Percentiles rank a stretch among this genome's conserved stretches.
Conservation (phyloP, 805 yeast species). For the Candida endomychidarum region DNA sequence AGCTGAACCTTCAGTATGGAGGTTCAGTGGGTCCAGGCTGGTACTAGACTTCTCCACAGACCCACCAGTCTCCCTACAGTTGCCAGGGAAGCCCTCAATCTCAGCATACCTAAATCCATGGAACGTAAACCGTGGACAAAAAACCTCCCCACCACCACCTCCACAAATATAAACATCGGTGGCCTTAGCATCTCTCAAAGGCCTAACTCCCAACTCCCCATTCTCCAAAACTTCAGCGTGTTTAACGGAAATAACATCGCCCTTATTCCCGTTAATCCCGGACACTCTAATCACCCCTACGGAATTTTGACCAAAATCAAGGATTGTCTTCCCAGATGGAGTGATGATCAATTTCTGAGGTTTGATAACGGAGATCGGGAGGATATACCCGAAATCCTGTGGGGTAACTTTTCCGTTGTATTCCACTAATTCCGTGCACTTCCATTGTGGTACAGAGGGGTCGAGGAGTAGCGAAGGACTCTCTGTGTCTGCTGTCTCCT, state of each 20-base stretch:
- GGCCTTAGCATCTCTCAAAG: background rate
- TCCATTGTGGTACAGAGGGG: too few relatives aligned
- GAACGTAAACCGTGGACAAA: slow-evolving; percentile 21
- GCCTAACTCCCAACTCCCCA: slow-evolving; percentile 23
- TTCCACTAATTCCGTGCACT: too few relatives aligned
- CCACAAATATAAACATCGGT: background rate
- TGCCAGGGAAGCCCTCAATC: too few relatives aligned
- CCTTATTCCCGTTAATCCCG: too few relatives aligned
- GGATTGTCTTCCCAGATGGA: slow-evolving; percentile 18
- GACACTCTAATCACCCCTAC: background rate
- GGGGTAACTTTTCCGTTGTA: too few relatives aligned
- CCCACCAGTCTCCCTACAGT: too few relatives aligned
- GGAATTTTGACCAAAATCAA: slow-evolving; percentile 21
- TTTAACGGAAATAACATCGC: too few relatives aligned
- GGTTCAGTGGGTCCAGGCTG: too few relatives aligned
- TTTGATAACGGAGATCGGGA: slow-evolving; percentile 2
- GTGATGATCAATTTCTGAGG: slow-evolving; percentile 17
- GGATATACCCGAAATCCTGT: background rate
- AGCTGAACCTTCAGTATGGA: too few relatives aligned
- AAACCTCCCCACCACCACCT: slow-evolving; percentile 15
- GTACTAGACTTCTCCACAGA: too few relatives aligned
- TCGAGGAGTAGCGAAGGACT: too few relatives aligned
- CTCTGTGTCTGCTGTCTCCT: background rate
- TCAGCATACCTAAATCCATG: too few relatives aligned
- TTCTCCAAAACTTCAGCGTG: slow-evolving; percentile 25